Evolutionary conservation across 805 yeast genomes (phyloP), one percentile per base, ranked within the genome.

Genomic region (Candida broadrunensis): DNA sequence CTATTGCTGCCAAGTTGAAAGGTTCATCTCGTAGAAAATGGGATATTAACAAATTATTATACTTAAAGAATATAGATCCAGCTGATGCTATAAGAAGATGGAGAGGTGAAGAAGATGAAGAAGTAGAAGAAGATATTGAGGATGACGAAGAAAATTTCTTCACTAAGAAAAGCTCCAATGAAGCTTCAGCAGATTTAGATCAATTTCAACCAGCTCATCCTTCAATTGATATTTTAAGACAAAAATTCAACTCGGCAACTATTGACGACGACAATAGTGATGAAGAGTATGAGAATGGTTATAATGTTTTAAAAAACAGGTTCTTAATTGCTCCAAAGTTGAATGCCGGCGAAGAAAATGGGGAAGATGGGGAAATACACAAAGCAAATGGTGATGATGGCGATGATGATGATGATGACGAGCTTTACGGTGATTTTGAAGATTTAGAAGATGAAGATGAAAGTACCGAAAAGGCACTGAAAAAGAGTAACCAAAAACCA

Each of bases 1-100:
- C 53, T 9, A 69, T 85, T 30, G 96, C 96, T 1, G 58, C 79
- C 4, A 81, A 75, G 50, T 67, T 86, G 43, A 70, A 77, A 46
- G 77, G 83, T n/a, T 49, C 75, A 4, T 19, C 13, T 5, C 56
- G 72, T 65, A 52, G 77, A 72, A 63, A 68, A 43, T 87, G 95
- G 90, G 87, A 91, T 60, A 78, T 91, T 46, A 81, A 83, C 51
- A 87, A 85, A 55, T 66, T 91, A 41, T 67, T 93, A 4, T 91
- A 93, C 60, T 73, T 85, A 78, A 81, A 83, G 42, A 84, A 87
- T 50, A 72, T 88, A 32, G 78, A 80, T 11, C 90, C 97, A 0
- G 70, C 65, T 1, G 93, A 85, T 47, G 93, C 77, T 25, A 69
- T 88, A 35, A 68, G 67, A 31, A 76, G 90, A 61, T 87, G 95